A percentile compares a stretch with the other conserved stretches of the same genome.
phyloP scores from a whole-genome alignment of 2,329 filamentous ascomycete genomes.

The Rhinocladiella mackenziei region DNA sequence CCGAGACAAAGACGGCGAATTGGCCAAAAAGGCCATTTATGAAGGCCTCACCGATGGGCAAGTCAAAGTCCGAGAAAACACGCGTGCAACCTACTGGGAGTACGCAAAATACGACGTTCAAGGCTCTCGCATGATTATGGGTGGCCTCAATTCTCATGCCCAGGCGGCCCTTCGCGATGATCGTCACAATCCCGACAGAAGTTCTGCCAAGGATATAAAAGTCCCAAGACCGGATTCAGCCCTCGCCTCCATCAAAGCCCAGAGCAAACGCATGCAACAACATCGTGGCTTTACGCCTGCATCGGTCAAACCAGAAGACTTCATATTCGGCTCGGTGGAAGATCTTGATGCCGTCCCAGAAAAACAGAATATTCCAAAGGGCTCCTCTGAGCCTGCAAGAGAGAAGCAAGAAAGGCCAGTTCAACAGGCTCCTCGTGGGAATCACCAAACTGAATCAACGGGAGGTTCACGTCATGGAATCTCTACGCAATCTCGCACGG shows the following conservation, averaged over 20 bases:
- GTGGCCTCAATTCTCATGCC: slow-evolving; percentile 70
- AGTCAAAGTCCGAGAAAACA: slow-evolving; percentile 80
- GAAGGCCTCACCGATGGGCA: slow-evolving; percentile 88
- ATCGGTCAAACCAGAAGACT: slow-evolving; percentile 18
- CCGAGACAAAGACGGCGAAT: slow-evolving; percentile 74
- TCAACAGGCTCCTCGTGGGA: slow-evolving; percentile 1
- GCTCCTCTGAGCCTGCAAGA: slow-evolving; percentile 2
- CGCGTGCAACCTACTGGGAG: slow-evolving; percentile 80
- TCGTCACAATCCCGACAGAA: slow-evolving; percentile 61
- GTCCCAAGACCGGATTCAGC: slow-evolving; percentile 25
- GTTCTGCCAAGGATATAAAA: slow-evolving; percentile 22
- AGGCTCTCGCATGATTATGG: slow-evolving; percentile 77
- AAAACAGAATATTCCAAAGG: slow-evolving; percentile 3
- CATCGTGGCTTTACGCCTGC: slow-evolving; percentile 16
- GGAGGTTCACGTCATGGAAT: slow-evolving; percentile 4
- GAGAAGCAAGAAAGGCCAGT: slow-evolving; percentile 8
- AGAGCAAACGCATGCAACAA: slow-evolving; percentile 22
- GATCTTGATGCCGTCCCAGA: slow-evolving; percentile 10
- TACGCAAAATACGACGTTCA: slow-evolving; percentile 75
- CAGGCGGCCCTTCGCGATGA: slow-evolving; percentile 79
- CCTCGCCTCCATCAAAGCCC: slow-evolving; percentile 26
- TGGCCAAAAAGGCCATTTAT: slow-evolving; percentile 82
- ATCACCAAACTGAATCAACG: slow-evolving; percentile 5
- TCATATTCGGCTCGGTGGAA: slow-evolving; percentile 20
- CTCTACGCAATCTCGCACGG: slow-evolving; percentile 1